Conservation (phyloP, 1,284 basidiomycete genomes). For the Ustilago loliicola region DNA sequence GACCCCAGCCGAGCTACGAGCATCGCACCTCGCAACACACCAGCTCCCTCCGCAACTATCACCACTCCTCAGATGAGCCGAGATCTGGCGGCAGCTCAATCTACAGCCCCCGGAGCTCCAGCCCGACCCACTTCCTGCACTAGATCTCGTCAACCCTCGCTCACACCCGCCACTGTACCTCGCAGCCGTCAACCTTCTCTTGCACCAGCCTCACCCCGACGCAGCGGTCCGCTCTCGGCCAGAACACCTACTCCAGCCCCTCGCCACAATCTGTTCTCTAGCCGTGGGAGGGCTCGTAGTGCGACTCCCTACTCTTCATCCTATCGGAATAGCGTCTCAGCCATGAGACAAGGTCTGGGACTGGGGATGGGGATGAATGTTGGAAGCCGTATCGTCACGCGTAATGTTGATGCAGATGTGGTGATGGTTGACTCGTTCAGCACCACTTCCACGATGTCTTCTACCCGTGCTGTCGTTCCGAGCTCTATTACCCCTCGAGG, state of each 20-base stretch:
- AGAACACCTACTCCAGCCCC: conserved; percentile 7
- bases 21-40: too few species aligned
- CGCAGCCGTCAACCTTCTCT: background rate
- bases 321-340: background rate
- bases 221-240: background rate
- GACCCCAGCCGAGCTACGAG: too few species aligned
- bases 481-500: background rate
- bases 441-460: background rate
- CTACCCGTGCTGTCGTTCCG: background rate
- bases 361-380: background rate
- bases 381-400: background rate
- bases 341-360: background rate
- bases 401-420: background rate
- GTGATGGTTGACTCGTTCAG: conserved; percentile 2
- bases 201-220: background rate
- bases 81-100: too few species aligned
- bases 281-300: background rate
- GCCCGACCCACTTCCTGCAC: too few species aligned
- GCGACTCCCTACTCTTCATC: background rate
- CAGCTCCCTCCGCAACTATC: too few species aligned
- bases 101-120: too few species aligned
- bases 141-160: too few species aligned
- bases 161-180: background rate
- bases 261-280: background rate
- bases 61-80: too few species aligned